Evolutionary conservation across 2,329 filamentous ascomycete species (phyloP).

Genomic region (Pestalotiopsis sp.): DNA sequence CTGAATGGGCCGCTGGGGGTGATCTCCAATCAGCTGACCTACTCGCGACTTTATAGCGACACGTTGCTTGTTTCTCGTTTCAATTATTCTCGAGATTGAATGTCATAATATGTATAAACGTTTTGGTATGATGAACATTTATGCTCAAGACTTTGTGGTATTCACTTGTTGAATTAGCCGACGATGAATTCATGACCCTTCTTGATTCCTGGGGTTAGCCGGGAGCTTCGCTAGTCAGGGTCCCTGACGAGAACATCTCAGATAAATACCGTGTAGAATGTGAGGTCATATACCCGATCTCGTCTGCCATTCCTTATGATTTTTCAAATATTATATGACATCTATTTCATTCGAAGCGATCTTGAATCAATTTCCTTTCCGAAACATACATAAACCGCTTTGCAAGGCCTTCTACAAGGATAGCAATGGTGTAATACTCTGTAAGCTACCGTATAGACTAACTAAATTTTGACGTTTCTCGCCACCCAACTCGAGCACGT

Average conservation of each 20-base stretch:
- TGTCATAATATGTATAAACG: not conserved
- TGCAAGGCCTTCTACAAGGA: too few species aligned
- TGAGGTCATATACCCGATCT: too few species aligned
- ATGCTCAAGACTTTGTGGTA: not conserved
- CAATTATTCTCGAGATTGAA: not conserved
- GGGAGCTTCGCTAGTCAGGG: not conserved
- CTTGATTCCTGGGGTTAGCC: not conserved
- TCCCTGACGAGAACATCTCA: not conserved
- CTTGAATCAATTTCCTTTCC: not conserved
- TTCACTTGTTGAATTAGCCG: not conserved
- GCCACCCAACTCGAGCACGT: too few species aligned
- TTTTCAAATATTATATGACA: not conserved
- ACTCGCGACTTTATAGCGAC: not conserved
- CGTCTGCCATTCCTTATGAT: not conserved
- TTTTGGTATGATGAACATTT: not conserved
- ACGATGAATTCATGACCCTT: not conserved
- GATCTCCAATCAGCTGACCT: conserved; percentile 2
- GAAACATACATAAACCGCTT: too few species aligned
- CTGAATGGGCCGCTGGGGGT: not conserved
- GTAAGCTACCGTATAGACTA: too few species aligned
- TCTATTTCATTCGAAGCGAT: not conserved
- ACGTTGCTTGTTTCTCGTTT: not conserved
- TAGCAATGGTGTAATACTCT: too few species aligned
- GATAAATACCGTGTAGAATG: not conserved
- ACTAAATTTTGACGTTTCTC: too few species aligned